Evolutionary conservation across 495 filamentous ascomycete genomes (phyloP), one percentile per base, ranked within the genome.

Genomic region (Staphylotrichum longicolle): DNA sequence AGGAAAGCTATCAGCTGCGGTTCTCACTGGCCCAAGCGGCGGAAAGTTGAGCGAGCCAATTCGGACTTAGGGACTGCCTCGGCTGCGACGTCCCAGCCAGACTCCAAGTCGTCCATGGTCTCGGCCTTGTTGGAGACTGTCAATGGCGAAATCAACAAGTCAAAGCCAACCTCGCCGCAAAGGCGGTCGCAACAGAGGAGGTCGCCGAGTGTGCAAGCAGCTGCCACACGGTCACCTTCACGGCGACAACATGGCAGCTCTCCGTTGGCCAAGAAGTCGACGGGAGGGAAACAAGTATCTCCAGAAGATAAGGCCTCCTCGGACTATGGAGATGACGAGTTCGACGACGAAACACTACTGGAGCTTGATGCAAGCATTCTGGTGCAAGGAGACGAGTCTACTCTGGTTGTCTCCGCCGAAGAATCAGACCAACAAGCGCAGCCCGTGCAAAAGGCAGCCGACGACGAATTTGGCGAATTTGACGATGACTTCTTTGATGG

Each of bases 1-100:
- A 80, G 86, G 68, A 85, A 89, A 59, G 82, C 88, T 0, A 79
- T 85, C 32, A 95, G 91, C 72, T 95, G 85, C 69, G 91, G 89
- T 45, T 85, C 74, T 35, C 81, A 85, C 65, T 88, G 84, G 79
- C 84, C 85, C 9, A 88, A 88, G 70, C 76, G 84, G 48, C 75
- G 85, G 41, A 79, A 74, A 62, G 75, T 73, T 2, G 74, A 77
- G 34, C 69, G 71, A n/a, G 42, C 66, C 1, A 61, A 68, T 27
- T 60, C 52, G 0, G 66, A 64, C 40, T 53, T 60, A 3, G 62
- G 37, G 14, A 33, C 55, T 32, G 50, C 45, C 7, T 47, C 64
- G 8, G 54, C 66, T 33, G 63, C 60, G 7, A 58, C 60, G 45
- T 48, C 63, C 27, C 72, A 72, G 47, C 58, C 70, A 7, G 60